Base-by-base conservation (phyloP, 1,284 basidiomycete genomes). In the Dichomitus squalens region DNA sequence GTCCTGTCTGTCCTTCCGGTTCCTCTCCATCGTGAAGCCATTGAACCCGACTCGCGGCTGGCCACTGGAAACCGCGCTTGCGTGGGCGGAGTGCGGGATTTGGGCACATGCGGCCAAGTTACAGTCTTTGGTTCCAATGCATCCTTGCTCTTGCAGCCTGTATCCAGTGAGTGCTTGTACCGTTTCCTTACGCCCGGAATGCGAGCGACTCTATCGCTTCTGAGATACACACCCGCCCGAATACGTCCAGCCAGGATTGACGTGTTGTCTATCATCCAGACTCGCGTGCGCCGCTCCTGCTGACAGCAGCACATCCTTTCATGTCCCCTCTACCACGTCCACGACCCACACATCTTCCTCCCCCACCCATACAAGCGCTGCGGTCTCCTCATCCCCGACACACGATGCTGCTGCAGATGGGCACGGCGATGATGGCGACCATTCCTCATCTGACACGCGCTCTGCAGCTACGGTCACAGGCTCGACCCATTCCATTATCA, bases 101-200 rank as follows among this genome's bases (percentile, higher is more conserved):
- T 39, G 39, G 58, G 55, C 61, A 63, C 47, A 63, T 63, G 61
- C 61, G 49, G 52, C 51, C 56, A 41, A 57, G 60, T 46, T 58
- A 48, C 49, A 44, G 49, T 34, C 8, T 49, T 27, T 54, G 51
- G 27, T 40, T 60, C 49, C 44, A 39, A 35, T 55, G 40, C 54
- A 49, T 52, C 49, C 43, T 54, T 36, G 39, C 46, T 39, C 41
- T 63, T 49, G 25, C 49, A 16, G 34, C 31, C 31, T 63, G 25
- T 5, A 16, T 48, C 25, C 61, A 55, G 61, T 63, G 46, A 58
- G 61, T 57, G 2, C 35, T 18, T 43, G n/a, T 33, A 11, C 7
- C 25, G 29, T 18, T 29, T 36, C 33, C 29, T 52, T 25, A 33
- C 36, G 33, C 9, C 16, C 8, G n/a, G 8, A 31, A 25, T n/a